Conservation (phyloP, 129 eudicot genomes). For the Escallonia rubra region DNA sequence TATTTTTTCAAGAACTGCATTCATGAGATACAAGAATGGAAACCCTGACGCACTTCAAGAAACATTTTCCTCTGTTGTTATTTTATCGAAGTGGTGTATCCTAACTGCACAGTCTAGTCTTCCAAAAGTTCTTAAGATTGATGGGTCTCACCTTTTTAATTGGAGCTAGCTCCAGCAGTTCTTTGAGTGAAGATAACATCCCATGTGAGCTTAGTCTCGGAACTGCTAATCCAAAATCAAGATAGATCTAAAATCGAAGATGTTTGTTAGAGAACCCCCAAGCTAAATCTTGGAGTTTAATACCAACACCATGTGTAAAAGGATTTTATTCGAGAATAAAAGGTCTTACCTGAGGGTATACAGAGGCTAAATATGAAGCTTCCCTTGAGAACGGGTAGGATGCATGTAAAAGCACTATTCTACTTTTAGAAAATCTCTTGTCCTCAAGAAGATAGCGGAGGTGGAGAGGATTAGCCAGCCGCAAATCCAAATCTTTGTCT, state of each 20-base stretch:
- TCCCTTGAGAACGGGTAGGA: conserved; percentile 96
- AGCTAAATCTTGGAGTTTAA: conserved; percentile 1
- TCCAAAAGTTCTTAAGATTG: not conserved
- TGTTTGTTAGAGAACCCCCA: not conserved
- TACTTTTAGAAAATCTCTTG: conserved; percentile 48
- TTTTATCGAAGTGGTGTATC: not conserved
- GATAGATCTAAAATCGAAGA: conserved; percentile 54
- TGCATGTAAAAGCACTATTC: conserved; percentile 83
- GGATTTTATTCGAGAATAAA: not conserved
- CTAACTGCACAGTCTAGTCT: not conserved
- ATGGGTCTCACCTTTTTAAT: conserved; percentile 64
- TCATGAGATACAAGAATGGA: no score
- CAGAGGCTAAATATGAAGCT: conserved; percentile 89
- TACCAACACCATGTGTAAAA: conserved; percentile 7
- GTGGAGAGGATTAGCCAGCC: conserved; percentile 86
- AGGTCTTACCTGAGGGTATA: conserved; percentile 67
- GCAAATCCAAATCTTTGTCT: conserved; percentile 91
- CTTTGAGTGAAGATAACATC: conserved; percentile 83
- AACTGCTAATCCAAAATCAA: conserved; percentile 92
- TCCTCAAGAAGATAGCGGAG: conserved; percentile 88
- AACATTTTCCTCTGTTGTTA: not conserved
- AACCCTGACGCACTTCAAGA: no score
- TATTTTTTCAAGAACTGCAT: no score
- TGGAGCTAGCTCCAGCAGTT: conserved; percentile 93
- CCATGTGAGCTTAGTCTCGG: conserved; percentile 87